phyloP scores from a whole-genome alignment of 2,329 filamentous ascomycete species.

The Neoascochyta sp. region DNA sequence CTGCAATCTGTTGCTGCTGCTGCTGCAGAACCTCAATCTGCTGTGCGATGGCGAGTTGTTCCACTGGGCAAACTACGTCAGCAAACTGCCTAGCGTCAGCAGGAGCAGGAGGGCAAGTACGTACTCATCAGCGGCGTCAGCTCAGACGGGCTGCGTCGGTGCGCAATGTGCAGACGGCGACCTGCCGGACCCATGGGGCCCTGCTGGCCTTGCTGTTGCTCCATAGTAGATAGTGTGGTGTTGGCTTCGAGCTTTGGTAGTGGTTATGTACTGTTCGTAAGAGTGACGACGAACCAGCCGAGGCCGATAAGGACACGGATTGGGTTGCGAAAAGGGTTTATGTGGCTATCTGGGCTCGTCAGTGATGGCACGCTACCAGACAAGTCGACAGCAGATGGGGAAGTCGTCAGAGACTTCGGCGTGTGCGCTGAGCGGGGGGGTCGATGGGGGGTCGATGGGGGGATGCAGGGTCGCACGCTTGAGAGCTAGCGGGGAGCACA shows the following conservation, averaged over 20 bases:
- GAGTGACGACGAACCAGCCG: conserved; percentile 22
- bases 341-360: conserved; percentile 24
- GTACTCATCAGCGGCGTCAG: conserved; percentile 96
- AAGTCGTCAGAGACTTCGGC: conserved; percentile 8
- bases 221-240: conserved; percentile 37
- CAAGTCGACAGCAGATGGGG: conserved; percentile 1
- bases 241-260: conserved; percentile 22
- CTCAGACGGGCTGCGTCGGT: conserved; percentile 94
- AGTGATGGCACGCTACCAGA: conserved; percentile 10
- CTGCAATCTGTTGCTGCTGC: conserved; percentile 96
- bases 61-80: conserved; percentile 59
- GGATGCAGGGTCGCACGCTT: conserved; percentile 20
- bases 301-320: conserved; percentile 19
- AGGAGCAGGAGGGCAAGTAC: conserved; percentile 43
- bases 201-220: conserved; percentile 53
- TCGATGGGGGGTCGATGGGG: conserved; percentile 5
- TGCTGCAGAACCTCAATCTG: conserved; percentile 97
- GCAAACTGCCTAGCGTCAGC: conserved; percentile 12
- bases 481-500: conserved; percentile 24
- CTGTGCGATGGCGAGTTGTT: conserved; percentile 95
- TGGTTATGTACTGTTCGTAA: conserved; percentile 18
- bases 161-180: conserved; percentile 92
- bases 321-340: conserved; percentile 18
- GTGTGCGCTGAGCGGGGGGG: conserved; percentile 12
- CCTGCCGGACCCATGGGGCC: conserved; percentile 66